These are phyloP conservation scores for Jaminaea rosea DNA, from an alignment of 1,284 basidiomycete genomes.

Conservation along the genomic window DNA sequence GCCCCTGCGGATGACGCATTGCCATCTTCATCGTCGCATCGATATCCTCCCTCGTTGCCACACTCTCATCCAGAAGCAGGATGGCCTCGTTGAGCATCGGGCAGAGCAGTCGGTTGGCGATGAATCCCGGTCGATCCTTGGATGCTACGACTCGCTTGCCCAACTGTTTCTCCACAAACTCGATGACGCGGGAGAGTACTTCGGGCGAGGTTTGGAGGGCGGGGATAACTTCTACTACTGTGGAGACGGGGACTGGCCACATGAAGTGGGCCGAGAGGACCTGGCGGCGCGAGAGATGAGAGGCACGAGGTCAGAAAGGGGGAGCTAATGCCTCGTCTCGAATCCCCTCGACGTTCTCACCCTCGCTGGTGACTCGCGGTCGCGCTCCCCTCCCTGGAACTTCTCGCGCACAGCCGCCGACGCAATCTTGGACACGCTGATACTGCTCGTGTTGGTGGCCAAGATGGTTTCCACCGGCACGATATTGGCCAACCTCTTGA, in stretches of 20 bases:
- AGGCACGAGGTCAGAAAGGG: no score
- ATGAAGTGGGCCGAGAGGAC: conserved; percentile 74
- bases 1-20: conserved; percentile 92
- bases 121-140: conserved; percentile 74
- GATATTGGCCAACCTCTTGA: conserved; percentile 61
- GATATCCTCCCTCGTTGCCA: conserved; percentile 85
- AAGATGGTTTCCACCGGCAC: conserved; percentile 69
- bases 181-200: conserved; percentile 65
- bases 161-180: conserved; percentile 77
- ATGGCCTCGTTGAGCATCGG: conserved; percentile 89
- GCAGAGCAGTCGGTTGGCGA: conserved; percentile 58
- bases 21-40: conserved; percentile 86
- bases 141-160: conserved; percentile 57
- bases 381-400: not conserved
- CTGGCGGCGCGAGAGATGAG: conserved; percentile 4
- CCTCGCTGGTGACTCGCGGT: not conserved
- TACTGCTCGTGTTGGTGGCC: conserved; percentile 87
- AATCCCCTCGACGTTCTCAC: no score
- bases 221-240: conserved; percentile 83
- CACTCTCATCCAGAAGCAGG: conserved; percentile 82
- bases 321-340: no score
- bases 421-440: conserved; percentile 88
- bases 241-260: conserved; percentile 65
- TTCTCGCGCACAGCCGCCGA: conserved; percentile 48
- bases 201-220: conserved; percentile 77